Evolutionary conservation across 129 eudicot species (phyloP), one percentile per base, ranked within the genome.

Genomic region (Centella asiatica): DNA sequence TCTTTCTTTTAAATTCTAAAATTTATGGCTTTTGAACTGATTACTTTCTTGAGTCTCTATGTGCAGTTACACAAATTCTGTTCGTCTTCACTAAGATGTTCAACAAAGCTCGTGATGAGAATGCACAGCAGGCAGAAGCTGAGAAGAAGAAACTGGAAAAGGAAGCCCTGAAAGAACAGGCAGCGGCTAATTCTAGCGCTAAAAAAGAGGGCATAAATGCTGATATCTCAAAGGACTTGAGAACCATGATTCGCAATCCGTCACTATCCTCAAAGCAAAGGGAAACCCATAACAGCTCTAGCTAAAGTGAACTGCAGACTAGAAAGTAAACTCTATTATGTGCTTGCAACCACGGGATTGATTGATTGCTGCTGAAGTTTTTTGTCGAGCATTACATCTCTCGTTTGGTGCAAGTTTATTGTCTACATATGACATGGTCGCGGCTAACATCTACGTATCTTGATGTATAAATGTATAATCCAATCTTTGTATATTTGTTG

Each of bases 61-160:
- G 47, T 73, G 86, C 89, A 93, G 99, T 93, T 63, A 93, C 96
- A 36, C 96, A 93, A 76, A 85, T 80, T 4, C 67, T 93, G 67
- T 86, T 68, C 5, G 92, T 93, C 44, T 93, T 93, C 73, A 86
- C 83, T 8, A 93, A 82, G 74, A 75, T 82, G 92, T 93, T 93
- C 69, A 84, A 87, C 49, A 93, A 93, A 75, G 74, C 99, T 18
- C 92, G 85, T 15, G 99, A 85, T 5, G 99, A 93, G 76, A 85
- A 93, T 57, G 81, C 45, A 72, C 96, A 92, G 66, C 75, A 48
- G 68, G 99, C 95, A 47, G 99, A 93, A 10, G 96, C 92, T 1
- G 99, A 87, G 69, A 93, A 79, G 84, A 93, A 87, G 83, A 93
- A 82, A 71, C 23, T 87, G 80, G 92, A 93, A 69, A 93, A 93